Conservation (phyloP, 305 asterid species). For the Rubia occidens region DNA sequence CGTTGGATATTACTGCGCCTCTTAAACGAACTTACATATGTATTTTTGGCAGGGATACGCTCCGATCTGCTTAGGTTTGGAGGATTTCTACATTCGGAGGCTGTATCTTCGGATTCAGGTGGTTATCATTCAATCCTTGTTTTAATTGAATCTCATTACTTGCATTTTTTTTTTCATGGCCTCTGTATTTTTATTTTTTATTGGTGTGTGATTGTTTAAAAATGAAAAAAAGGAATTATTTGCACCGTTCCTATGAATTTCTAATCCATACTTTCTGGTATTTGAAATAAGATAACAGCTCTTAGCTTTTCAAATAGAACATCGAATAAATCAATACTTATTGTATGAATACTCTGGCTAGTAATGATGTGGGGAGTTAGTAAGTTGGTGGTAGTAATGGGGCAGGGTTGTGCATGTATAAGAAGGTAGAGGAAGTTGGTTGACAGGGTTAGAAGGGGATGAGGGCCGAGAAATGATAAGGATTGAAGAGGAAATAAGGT, state of each 20-base stretch:
- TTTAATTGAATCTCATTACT: too few relatives aligned
- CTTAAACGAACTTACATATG: neutral
- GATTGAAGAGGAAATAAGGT: neutral
- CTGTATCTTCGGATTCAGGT: constrained; percentile 94
- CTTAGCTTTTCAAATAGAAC: neutral
- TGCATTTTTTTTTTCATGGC: neutral
- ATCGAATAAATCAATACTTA: neutral
- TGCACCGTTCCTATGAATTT: too few relatives aligned
- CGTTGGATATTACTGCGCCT: neutral
- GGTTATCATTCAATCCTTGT: neutral
- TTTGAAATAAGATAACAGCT: neutral
- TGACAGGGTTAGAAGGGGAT: neutral
- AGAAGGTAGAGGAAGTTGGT: neutral
- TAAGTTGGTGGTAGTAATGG: neutral
- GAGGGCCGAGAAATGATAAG: neutral
- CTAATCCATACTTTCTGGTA: too few relatives aligned
- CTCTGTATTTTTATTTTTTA: neutral
- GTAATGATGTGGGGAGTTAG: neutral
- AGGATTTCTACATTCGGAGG: constrained; percentile 91
- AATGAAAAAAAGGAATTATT: too few relatives aligned
- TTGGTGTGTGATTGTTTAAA: neutral
- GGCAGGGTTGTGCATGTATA: neutral
- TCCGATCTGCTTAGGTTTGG: constrained; percentile 98
- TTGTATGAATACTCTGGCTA: neutral
- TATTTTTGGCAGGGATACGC: constrained; percentile 68